phyloP scores from a whole-genome alignment of 2,329 filamentous ascomycete species.

The Rhinocladiella mackenziei region DNA sequence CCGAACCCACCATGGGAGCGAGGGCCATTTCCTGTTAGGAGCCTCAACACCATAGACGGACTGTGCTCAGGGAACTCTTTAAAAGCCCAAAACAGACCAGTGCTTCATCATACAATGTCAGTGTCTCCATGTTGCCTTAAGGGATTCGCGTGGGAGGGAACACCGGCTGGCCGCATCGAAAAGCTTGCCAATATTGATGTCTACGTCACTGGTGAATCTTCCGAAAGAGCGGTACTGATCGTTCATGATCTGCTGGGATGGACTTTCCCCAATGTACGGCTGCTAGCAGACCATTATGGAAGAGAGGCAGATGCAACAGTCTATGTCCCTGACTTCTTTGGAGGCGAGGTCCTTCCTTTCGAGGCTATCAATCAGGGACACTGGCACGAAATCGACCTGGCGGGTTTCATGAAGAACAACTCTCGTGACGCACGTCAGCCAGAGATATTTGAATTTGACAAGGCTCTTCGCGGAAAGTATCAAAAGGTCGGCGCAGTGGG shows the following conservation, averaged over 20 bases:
- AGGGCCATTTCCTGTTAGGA: too few relatives aligned
- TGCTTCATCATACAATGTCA: slow-evolving; percentile 5
- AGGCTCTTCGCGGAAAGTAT: slow-evolving; percentile 37
- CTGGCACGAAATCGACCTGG: slow-evolving; percentile 36
- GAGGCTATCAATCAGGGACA: slow-evolving; percentile 39
- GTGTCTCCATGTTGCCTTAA: slow-evolving; percentile 38
- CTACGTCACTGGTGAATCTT: slow-evolving; percentile 41
- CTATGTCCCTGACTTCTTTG: slow-evolving; percentile 43
- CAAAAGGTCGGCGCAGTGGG: slow-evolving; percentile 45
- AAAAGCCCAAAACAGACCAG: neutral
- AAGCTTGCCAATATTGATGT: slow-evolving; percentile 37
- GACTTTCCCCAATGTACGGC: slow-evolving; percentile 42
- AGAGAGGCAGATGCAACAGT: slow-evolving; percentile 42
- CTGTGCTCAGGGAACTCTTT: too few relatives aligned
- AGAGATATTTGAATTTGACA: slow-evolving; percentile 41
- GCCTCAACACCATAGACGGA: too few relatives aligned
- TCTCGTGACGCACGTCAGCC: slow-evolving; percentile 41
- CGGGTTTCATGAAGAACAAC: slow-evolving; percentile 38
- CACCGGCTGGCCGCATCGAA: slow-evolving; percentile 34
- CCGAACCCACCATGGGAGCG: too few relatives aligned
- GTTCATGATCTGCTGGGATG: slow-evolving; percentile 48
- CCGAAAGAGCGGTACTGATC: slow-evolving; percentile 42
- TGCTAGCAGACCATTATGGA: slow-evolving; percentile 48
- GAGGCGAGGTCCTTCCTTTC: slow-evolving; percentile 39
- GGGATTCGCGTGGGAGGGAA: slow-evolving; percentile 27